These are phyloP conservation scores for Termitomyces sp. DNA, from an alignment of 768 basidiomycete species.

Conservation along the genomic window DNA sequence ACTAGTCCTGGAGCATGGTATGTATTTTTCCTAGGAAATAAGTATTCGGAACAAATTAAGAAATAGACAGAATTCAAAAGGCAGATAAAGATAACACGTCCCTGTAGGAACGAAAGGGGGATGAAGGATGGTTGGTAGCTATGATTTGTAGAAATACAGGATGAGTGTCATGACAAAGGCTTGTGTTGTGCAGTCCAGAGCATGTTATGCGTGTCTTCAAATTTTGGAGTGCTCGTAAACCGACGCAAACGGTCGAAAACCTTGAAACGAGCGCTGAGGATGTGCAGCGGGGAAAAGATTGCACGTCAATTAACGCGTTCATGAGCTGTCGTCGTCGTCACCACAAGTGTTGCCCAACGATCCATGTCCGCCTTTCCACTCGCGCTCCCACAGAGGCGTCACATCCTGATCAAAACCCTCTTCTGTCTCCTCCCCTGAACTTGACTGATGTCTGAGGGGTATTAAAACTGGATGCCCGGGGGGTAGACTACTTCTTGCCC, in stretches of 20 bases:
- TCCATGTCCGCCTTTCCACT: slow-evolving; percentile 74
- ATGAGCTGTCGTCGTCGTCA: slow-evolving; percentile 32
- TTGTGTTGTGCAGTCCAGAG: not conserved
- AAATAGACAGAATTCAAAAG: not conserved
- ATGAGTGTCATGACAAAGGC: not conserved
- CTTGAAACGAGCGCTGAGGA: not conserved
- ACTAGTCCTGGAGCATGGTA: too few relatives aligned
- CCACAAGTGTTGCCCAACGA: slow-evolving; percentile 39
- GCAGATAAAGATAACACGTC: slow-evolving; percentile 8
- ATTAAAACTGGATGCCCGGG: slow-evolving; percentile 53
- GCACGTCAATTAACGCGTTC: not conserved
- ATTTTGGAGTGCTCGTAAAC: not conserved
- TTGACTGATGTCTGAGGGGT: slow-evolving; percentile 18
- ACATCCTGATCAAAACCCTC: slow-evolving; percentile 5
- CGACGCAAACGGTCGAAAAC: not conserved
- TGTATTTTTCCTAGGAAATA: not conserved
- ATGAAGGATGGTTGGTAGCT: not conserved
- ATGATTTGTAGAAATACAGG: slow-evolving; percentile 10
- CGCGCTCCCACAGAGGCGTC: slow-evolving; percentile 68
- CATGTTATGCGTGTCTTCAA: not conserved
- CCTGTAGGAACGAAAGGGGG: not conserved
- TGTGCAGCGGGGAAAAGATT: not conserved
- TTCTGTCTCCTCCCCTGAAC: slow-evolving; percentile 15
- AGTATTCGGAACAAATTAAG: not conserved
- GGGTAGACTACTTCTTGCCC: slow-evolving; percentile 52